phyloP scores from a whole-genome alignment of 2,329 filamentous ascomycete genomes.

The Aspergillus fumigatiaffinis region DNA sequence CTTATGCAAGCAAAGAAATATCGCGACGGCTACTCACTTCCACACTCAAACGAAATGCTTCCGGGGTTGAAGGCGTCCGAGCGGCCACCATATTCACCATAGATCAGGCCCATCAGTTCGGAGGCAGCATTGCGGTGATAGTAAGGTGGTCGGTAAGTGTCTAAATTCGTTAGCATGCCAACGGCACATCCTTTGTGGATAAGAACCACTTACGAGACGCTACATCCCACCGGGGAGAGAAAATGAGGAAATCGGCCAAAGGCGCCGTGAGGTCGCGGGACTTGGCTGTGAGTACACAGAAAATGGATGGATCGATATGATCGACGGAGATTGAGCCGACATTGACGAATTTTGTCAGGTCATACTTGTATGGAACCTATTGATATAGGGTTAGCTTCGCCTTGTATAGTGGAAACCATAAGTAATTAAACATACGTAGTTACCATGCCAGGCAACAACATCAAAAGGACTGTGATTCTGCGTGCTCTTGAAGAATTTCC shows the following conservation, averaged over 20 bases:
- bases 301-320: conserved; percentile 40
- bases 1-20: neutral
- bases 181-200: neutral
- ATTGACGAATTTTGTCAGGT: conserved; percentile 39
- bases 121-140: conserved; percentile 41
- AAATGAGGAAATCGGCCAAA: conserved; percentile 38
- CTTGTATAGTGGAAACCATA: neutral
- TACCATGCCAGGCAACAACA: conserved; percentile 70
- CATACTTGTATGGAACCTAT: conserved; percentile 40
- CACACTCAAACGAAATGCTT: conserved; percentile 34
- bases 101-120: conserved; percentile 38
- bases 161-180: conserved; percentile 1
- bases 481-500: conserved; percentile 56
- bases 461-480: conserved; percentile 67
- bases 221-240: conserved; percentile 39
- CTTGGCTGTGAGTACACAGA: conserved; percentile 39
- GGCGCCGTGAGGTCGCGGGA: conserved; percentile 33
- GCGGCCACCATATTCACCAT: conserved; percentile 32
- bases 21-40: conserved; percentile 20
- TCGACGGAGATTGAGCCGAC: conserved; percentile 39
- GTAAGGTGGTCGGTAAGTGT: conserved; percentile 41
- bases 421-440: conserved; percentile 41
- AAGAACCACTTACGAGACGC: conserved; percentile 27
- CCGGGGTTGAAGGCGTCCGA: conserved; percentile 33
- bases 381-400: neutral